Evolutionary conservation across 2,329 filamentous ascomycete species (phyloP), one percentile per base, ranked within the genome.

Genomic region (Fusarium denticulatum): DNA sequence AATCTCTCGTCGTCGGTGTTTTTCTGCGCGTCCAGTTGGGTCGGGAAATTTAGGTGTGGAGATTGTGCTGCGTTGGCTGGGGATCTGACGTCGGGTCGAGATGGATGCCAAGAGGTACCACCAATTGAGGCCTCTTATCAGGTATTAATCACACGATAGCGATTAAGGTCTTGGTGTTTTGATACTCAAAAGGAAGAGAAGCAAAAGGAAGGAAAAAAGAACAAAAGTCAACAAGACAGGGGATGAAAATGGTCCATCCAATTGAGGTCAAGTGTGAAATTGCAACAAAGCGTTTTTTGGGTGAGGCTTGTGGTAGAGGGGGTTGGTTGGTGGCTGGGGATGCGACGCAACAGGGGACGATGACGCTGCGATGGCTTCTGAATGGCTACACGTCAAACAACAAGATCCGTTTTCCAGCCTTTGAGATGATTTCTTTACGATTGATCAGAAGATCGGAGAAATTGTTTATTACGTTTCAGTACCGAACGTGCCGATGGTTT

Each of bases 291-390:
- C 60, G 45, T 30, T 40, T 43, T 45, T 45, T 42, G 52, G 52
- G 50, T 55, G 67, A 74, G 71, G 71, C 71, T 72, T 65, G 60
- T 36, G 26, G 13, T 46, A 55, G 55, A 60, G 67, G 72, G 72
- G 72, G 72, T 72, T 74, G 72, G 72, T 64, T 37, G 45, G 72
- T 74, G 72, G 72, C 72, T 74, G 72, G 72, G 71, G 37, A 73
- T 61, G 43, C 30, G 57, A 45, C 49, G 32, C 42, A 50, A 18
- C 60, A 61, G 68, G 71, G 71, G 40, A 47, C 5, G 32, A 57
- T 74, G 64, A 72, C 68, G 53, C 60, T 56, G 49, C 15, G 37
- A 56, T 37, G 39, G 24, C 68, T 18, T 74, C 64, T 74, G 60
- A 69, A 74, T 74, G 72, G 72, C 47, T 60, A 63, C 72, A 74